Evolutionary conservation across 2,329 filamentous ascomycete genomes (phyloP), one percentile per base, ranked within the genome.

Genomic region (Purpureocillium lavendulum): DNA sequence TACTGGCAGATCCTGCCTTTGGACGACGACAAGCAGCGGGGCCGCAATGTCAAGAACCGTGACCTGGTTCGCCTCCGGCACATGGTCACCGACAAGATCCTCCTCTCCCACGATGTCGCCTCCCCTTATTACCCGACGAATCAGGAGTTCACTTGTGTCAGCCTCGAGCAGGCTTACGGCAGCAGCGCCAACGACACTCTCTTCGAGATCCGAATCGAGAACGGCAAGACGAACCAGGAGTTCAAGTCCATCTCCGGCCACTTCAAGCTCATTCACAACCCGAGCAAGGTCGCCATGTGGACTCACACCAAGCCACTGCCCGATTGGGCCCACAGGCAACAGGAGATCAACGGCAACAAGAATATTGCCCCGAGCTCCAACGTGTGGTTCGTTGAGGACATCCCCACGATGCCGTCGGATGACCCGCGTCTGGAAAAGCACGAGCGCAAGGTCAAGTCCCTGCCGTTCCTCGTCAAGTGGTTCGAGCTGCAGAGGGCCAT

Each of bases 331-430:
- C 90, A 85, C 69, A 92, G 94, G 62, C 92, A 98, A 64, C 90
- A 94, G 56, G 92, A 98, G 61, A 96, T 98, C 70, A 98, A 98
- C 62, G 92, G 92, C 44, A 98, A 98, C 73, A 98, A 98, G 77
- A 94, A 95, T 59, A 70, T 94, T 39, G 72, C 80, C 21, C 85
- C 90, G 46, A 82, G 84, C 58, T 95, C 87, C 60, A 98, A 98
- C 60, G 74, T 95, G 45, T 98, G 92, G 92, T 82, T 84, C 51
- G 84, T 89, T 12, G 92, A 98, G 54, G 87, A 94, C 47, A 85
- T 97, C 38, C 77, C 86, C n/a, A 88, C 82, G 9, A 66, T 97
- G 35, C 69, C 82, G 3, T 70, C 64, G 5, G 87, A 87, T 50
- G 79, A 82, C 50, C 71, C 75, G 30, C 87, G 92, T 42, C 77